phyloP scores from a whole-genome alignment of 2,329 filamentous ascomycete species.

The Talaromyces sp. region DNA sequence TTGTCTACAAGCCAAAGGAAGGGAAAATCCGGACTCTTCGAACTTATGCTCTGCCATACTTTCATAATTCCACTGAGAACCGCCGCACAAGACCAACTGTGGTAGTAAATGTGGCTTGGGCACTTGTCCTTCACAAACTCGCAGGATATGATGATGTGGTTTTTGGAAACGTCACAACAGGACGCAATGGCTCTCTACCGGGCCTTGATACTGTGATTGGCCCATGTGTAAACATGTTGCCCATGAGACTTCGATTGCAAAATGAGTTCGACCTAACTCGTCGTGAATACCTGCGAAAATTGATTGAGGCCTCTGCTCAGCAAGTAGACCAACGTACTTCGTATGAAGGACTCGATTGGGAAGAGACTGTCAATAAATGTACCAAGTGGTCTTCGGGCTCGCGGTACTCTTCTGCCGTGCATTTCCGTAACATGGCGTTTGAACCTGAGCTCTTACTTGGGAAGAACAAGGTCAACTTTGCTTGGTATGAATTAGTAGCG shows the following conservation, averaged over 20 bases:
- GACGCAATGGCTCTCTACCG: conserved; percentile 55
- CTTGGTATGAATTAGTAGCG: neutral
- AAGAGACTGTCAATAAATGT: neutral
- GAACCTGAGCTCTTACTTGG: neutral
- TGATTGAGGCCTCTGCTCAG: neutral
- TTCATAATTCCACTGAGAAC: neutral
- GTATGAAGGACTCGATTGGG: conserved; percentile 3
- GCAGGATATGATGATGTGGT: conserved; percentile 52
- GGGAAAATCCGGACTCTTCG: neutral
- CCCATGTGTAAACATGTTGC: conserved; percentile 33
- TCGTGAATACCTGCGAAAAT: neutral
- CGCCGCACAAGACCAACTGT: neutral
- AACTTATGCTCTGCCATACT: neutral
- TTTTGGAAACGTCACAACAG: conserved; percentile 62
- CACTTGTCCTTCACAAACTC: conserved; percentile 55
- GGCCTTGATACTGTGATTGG: conserved; percentile 56
- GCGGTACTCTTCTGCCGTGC: neutral
- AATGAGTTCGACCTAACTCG: neutral
- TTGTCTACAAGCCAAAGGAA: neutral
- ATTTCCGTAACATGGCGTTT: conserved; percentile 10
- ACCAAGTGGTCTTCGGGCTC: neutral
- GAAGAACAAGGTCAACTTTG: neutral
- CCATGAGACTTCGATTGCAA: neutral
- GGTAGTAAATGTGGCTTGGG: conserved; percentile 54
- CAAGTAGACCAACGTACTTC: conserved; percentile 1